These are phyloP conservation scores for Pseudogymnoascus sp. DNA, from an alignment of 2,329 filamentous ascomycete genomes.

Conservation along the genomic window DNA sequence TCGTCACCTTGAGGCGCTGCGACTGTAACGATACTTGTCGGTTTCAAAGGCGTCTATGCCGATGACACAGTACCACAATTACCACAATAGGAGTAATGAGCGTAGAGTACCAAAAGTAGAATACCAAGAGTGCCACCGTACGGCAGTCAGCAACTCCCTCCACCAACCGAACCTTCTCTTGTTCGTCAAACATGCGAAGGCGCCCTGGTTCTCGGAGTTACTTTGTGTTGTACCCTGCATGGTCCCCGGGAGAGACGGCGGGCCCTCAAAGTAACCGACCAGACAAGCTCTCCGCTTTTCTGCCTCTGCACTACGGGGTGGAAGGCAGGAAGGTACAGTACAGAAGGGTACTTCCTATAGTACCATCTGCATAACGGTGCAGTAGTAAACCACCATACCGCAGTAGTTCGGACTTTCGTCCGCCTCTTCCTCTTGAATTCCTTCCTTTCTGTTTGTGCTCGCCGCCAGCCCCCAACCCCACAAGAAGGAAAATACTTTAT, in stretches of 20 bases:
- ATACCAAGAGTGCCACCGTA: background rate
- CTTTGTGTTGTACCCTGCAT: conserved; percentile 6
- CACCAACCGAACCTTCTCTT: background rate
- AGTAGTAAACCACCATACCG: no score
- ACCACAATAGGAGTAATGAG: no score
- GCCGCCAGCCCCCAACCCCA: background rate
- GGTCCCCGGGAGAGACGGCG: background rate
- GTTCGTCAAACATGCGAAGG: background rate
- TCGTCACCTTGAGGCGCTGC: background rate
- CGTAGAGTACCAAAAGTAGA: background rate
- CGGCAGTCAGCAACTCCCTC: background rate
- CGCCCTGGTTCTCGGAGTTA: background rate
- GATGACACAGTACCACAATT: background rate
- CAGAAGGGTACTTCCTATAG: background rate
- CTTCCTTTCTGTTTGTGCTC: background rate
- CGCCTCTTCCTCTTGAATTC: background rate
- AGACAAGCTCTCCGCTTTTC: conserved; percentile 6
- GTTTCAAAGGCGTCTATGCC: background rate
- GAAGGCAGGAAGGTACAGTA: background rate
- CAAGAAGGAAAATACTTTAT: background rate
- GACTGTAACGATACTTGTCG: background rate
- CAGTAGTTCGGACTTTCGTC: background rate
- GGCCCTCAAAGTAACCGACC: background rate
- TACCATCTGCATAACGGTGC: background rate
- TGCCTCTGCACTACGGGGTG: background rate